Conservation (phyloP, 2,329 filamentous ascomycete genomes). For the Trichoderma afroharzianum region DNA sequence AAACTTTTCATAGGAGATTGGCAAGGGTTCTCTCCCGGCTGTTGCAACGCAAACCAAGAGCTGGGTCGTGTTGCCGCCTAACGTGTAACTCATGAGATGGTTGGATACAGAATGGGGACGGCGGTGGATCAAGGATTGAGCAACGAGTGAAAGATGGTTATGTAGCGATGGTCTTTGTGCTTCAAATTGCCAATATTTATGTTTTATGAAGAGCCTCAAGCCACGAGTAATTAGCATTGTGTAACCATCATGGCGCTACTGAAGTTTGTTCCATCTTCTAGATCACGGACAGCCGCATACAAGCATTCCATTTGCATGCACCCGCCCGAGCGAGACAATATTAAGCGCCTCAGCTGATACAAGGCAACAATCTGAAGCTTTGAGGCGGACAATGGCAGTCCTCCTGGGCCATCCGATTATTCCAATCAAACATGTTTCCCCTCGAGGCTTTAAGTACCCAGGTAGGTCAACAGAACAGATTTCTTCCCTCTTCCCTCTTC, state of each 20-base stretch:
- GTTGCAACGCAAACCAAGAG: conserved; percentile 36
- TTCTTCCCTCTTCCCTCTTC: neutral
- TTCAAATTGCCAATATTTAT: neutral
- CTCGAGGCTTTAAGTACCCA: neutral
- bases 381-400: neutral
- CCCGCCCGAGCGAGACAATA: conserved; percentile 2
- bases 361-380: neutral
- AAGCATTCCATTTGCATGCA: neutral
- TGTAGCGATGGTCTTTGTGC: neutral
- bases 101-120: neutral
- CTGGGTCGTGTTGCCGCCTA: conserved; percentile 34
- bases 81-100: conserved; percentile 25
- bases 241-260: neutral
- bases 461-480: neutral
- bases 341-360: neutral
- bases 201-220: neutral
- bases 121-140: neutral
- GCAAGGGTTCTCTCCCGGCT: neutral
- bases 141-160: neutral
- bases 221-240: neutral
- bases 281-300: neutral
- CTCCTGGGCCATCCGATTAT: neutral
- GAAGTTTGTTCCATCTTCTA: neutral
- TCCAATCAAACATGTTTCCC: neutral
- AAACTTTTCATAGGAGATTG: conserved; percentile 7